These are phyloP conservation scores for Volvariella volvacea DNA, from an alignment of 1,284 basidiomycete species.

Conservation along the genomic window DNA sequence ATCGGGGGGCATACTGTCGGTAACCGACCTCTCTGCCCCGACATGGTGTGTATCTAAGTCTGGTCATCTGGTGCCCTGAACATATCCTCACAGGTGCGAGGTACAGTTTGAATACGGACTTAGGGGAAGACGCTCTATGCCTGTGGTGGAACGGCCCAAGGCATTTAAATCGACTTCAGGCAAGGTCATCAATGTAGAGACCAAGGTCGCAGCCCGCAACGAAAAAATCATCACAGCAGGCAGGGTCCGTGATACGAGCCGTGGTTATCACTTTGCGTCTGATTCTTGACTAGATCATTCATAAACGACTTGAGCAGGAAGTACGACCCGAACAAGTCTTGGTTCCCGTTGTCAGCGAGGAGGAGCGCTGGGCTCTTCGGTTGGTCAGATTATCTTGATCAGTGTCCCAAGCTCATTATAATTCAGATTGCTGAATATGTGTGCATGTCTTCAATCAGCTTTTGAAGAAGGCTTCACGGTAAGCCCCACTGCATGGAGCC, in stretches of 20 bases:
- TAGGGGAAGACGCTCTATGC: slow-evolving; percentile 48
- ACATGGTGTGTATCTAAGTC: slow-evolving; percentile 38
- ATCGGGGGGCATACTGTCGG: slow-evolving; percentile 32
- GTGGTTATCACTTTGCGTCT: not conserved
- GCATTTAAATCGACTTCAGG: slow-evolving; percentile 59
- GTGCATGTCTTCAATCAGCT: slow-evolving; percentile 25
- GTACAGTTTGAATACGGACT: slow-evolving; percentile 75
- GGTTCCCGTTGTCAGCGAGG: slow-evolving; percentile 42
- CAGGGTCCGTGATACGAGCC: slow-evolving; percentile 35
- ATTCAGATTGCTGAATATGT: slow-evolving; percentile 56
- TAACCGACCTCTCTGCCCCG: slow-evolving; percentile 44
- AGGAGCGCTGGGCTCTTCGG: slow-evolving; percentile 73
- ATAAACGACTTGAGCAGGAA: slow-evolving; percentile 75
- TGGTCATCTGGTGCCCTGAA: slow-evolving; percentile 3
- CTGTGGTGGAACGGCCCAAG: slow-evolving; percentile 47
- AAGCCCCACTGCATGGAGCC: not conserved
- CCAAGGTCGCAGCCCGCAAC: slow-evolving; percentile 50
- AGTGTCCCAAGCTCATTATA: slow-evolving; percentile 3
- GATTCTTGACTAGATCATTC: slow-evolving; percentile 51
- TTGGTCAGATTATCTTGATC: slow-evolving; percentile 19
- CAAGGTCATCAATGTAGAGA: slow-evolving; percentile 59
- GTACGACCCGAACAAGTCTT: slow-evolving; percentile 54
- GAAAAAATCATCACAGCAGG: slow-evolving; percentile 56
- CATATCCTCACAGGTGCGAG: slow-evolving; percentile 48
- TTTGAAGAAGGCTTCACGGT: slow-evolving; percentile 20